These are phyloP conservation scores for Coprinopsis sp. DNA, from an alignment of 768 basidiomycete genomes.

Conservation along the genomic window DNA sequence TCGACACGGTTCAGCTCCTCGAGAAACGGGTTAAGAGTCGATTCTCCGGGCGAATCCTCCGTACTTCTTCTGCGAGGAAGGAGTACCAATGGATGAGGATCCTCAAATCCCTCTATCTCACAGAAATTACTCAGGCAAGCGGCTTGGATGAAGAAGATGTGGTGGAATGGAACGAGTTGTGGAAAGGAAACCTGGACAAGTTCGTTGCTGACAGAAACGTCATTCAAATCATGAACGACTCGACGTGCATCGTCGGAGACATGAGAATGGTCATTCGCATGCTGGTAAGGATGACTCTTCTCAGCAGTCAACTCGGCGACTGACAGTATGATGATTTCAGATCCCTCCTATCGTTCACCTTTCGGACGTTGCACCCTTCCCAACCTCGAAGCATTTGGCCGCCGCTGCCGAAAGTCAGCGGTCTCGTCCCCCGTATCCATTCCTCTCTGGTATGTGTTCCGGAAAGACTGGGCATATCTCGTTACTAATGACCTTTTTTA, in stretches of 20 bases:
- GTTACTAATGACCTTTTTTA: slow-evolving; percentile 22
- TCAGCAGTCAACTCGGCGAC: too few species aligned
- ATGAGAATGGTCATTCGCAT: slow-evolving; percentile 52
- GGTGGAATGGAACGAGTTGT: slow-evolving; percentile 58
- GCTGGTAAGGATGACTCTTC: slow-evolving; percentile 43
- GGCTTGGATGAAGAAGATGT: slow-evolving; percentile 10
- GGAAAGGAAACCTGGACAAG: slow-evolving; percentile 52
- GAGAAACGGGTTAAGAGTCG: slow-evolving; percentile 98
- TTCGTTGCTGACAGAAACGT: slow-evolving; percentile 51
- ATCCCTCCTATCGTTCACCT: neutral
- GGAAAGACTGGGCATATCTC: neutral
- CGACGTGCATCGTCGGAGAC: slow-evolving; percentile 59
- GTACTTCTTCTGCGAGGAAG: slow-evolving; percentile 58
- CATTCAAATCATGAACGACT: slow-evolving; percentile 46
- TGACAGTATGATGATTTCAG: too few species aligned
- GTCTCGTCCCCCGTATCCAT: slow-evolving; percentile 38
- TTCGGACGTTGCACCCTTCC: slow-evolving; percentile 41
- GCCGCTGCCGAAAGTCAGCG: slow-evolving; percentile 49
- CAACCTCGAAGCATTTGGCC: slow-evolving; percentile 40
- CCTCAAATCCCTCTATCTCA: slow-evolving; percentile 35
- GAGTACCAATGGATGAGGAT: slow-evolving; percentile 46
- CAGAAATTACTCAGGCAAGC: slow-evolving; percentile 14
- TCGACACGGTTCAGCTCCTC: slow-evolving; percentile 83
- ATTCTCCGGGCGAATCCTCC: slow-evolving; percentile 88
- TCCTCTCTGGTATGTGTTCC: neutral